Conservation (phyloP, 1,284 basidiomycete species). For the Heliocybe sulcata region DNA sequence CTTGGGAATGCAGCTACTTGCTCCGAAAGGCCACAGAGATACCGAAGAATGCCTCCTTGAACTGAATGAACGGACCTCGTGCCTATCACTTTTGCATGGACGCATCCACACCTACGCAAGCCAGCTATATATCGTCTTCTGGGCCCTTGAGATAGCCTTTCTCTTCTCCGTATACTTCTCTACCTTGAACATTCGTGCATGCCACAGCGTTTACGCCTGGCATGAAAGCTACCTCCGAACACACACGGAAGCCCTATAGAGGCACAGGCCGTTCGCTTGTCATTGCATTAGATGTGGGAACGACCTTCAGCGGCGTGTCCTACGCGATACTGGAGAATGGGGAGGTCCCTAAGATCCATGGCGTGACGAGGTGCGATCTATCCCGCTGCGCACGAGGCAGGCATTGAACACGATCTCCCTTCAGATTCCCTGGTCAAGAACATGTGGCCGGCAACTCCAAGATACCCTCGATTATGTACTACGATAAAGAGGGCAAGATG, state of each 20-base stretch:
- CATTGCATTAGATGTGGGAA: slow-evolving; percentile 69
- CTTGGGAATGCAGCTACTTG: not conserved
- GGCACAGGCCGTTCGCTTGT: slow-evolving; percentile 58
- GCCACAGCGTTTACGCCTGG: not conserved
- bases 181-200: not conserved
- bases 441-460: slow-evolving; percentile 79
- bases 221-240: slow-evolving; percentile 18
- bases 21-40: not conserved
- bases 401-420: slow-evolving; percentile 8
- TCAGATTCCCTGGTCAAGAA: slow-evolving; percentile 73
- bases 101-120: not conserved
- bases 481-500: slow-evolving; percentile 54
- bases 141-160: not conserved
- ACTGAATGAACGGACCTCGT: not conserved
- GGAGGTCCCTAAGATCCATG: slow-evolving; percentile 62
- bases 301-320: slow-evolving; percentile 70
- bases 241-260: slow-evolving; percentile 65
- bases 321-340: slow-evolving; percentile 71
- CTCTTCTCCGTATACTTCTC: not conserved
- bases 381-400: not conserved
- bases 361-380: slow-evolving; percentile 4
- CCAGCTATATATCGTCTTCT: not conserved
- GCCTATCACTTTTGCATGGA: not conserved
- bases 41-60: not conserved
- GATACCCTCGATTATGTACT: slow-evolving; percentile 70